A percentile compares a stretch with the other conserved stretches of the same genome.
Evolutionary conservation across 257 asterid genomes (phyloP).

Genomic region (Verbena officinalis): DNA sequence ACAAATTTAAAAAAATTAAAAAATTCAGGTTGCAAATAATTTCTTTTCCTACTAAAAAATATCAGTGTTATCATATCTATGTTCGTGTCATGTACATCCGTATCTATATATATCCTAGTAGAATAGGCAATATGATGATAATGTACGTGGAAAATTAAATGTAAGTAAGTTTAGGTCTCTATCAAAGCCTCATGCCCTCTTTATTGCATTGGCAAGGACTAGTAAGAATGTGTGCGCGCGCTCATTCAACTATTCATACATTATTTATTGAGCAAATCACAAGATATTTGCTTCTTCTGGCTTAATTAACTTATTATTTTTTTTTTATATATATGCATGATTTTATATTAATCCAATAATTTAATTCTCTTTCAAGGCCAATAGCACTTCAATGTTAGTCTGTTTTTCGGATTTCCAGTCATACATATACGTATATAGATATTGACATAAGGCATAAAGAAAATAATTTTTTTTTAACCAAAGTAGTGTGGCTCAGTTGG

Average conservation of each 20-base stretch:
- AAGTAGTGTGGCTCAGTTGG: no score
- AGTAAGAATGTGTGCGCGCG: slow-evolving; percentile 23
- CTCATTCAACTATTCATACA: slow-evolving; percentile 28
- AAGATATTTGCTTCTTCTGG: slow-evolving; percentile 47
- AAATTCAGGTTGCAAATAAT: no score
- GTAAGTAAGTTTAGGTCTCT: slow-evolving; percentile 18
- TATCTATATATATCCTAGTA: no score
- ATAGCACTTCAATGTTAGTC: not conserved
- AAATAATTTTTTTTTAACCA: no score
- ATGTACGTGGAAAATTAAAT: slow-evolving; percentile 3
- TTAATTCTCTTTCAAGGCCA: not conserved
- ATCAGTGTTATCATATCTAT: no score
- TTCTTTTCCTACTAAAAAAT: no score
- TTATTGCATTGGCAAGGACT: slow-evolving; percentile 45
- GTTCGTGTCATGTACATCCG: no score
- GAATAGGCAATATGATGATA: not conserved
- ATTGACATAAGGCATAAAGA: no score
- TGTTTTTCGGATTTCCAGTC: no score
- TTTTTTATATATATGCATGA: not conserved
- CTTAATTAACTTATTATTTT: not conserved
- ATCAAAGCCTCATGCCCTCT: slow-evolving; percentile 21
- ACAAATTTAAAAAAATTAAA: no score
- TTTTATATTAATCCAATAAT: not conserved
- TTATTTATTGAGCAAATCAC: slow-evolving; percentile 41
- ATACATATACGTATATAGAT: not conserved